Evolutionary conservation across 805 yeast genomes (phyloP).

Genomic region (Kurtzmaniella cleridarum): DNA sequence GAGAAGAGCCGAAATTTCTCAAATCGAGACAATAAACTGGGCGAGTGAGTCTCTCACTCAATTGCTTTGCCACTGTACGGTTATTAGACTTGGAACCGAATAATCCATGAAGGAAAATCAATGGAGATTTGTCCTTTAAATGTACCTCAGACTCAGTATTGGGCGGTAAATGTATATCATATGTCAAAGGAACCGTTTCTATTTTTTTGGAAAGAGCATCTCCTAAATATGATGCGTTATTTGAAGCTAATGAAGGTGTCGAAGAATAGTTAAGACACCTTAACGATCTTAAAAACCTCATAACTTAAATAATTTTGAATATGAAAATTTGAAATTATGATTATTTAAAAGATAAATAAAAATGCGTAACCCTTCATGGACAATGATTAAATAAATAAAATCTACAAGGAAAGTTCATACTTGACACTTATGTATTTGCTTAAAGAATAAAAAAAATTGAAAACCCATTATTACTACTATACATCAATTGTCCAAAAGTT

Average conservation of each 20-base stretch:
- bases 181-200: slow-evolving; percentile 50
- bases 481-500: slow-evolving; percentile 45
- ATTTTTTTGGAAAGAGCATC: slow-evolving; percentile 33
- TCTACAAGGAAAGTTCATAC: no score
- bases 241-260: neutral
- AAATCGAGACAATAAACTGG: slow-evolving; percentile 70
- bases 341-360: no score
- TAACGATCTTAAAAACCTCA: no score
- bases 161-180: slow-evolving; percentile 40
- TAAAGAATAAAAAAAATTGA: no score
- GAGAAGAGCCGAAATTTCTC: slow-evolving; percentile 91
- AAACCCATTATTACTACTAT: slow-evolving; percentile 4
- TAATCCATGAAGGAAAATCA: slow-evolving; percentile 80
- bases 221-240: slow-evolving; percentile 16
- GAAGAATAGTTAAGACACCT: neutral
- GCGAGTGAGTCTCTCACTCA: slow-evolving; percentile 43
- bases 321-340: no score
- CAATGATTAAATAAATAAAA: no score
- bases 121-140: slow-evolving; percentile 44
- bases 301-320: no score
- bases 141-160: slow-evolving; percentile 12
- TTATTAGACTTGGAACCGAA: slow-evolving; percentile 84
- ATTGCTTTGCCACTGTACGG: slow-evolving; percentile 64
- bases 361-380: no score
- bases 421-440: no score